These are phyloP conservation scores for Metschnikowia sp. DNA, from an alignment of 805 yeast genomes.

Conservation along the genomic window DNA sequence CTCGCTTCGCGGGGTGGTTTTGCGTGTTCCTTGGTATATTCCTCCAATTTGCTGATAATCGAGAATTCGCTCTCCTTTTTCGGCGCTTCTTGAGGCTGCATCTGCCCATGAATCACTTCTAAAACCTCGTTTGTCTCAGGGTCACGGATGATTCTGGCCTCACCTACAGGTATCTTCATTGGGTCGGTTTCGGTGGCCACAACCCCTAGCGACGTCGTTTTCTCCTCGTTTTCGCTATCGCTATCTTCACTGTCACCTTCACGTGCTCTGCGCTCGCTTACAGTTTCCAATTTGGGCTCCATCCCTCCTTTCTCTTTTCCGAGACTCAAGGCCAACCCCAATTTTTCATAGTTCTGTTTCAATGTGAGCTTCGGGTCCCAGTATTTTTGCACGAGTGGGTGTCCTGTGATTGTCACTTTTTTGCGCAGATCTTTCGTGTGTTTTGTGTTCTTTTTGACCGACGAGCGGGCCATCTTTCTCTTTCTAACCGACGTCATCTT, in stretches of 20 bases:
- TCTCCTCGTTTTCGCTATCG: constrained; percentile 23
- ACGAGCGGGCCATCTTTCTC: constrained; percentile 76
- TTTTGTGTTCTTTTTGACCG: constrained; percentile 67
- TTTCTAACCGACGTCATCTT: constrained; percentile 73
- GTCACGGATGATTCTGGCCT: constrained; percentile 73
- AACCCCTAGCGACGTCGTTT: constrained; percentile 27
- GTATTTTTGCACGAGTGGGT: constrained; percentile 80
- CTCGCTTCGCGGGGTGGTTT: constrained; percentile 49
- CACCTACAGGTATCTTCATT: constrained; percentile 66
- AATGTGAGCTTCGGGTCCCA: constrained; percentile 87
- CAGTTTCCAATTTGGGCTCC: constrained; percentile 53
- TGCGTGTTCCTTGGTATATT: constrained; percentile 39
- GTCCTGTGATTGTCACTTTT: constrained; percentile 60
- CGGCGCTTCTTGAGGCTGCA: constrained; percentile 27
- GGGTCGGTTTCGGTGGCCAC: constrained; percentile 49
- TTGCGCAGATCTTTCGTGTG: constrained; percentile 67
- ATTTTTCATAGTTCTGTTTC: constrained; percentile 77
- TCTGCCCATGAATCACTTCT: constrained; percentile 68
- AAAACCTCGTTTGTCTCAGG: constrained; percentile 59
- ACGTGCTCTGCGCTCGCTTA: constrained; percentile 29
- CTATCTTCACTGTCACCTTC: not conserved
- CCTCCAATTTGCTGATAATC: constrained; percentile 70
- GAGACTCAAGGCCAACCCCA: constrained; percentile 72
- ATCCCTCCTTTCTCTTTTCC: constrained; percentile 60
- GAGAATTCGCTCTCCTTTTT: constrained; percentile 25